phyloP scores from a whole-genome alignment of 345 rosid species.

The Eucalyptus cloeziana region DNA sequence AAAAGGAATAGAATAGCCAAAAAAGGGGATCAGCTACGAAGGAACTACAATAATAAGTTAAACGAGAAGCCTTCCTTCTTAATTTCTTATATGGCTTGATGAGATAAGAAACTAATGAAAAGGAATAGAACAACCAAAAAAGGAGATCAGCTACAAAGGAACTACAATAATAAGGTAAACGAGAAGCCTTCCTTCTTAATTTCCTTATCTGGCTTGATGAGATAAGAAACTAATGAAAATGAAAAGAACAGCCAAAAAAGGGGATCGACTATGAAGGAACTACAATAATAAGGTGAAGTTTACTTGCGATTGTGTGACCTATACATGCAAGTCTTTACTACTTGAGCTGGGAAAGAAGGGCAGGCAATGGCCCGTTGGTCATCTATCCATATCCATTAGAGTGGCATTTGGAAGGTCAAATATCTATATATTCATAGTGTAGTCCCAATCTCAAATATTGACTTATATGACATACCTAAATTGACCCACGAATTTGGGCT shows the following conservation, averaged over 20 bases:
- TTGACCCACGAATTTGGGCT: neutral
- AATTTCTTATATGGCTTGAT: neutral
- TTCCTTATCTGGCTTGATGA: too few species aligned
- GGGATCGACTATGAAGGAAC: neutral
- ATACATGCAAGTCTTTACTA: neutral
- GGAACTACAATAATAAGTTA: neutral
- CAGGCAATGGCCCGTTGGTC: neutral
- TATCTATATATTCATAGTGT: neutral
- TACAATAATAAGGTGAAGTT: neutral
- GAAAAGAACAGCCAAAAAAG: neutral
- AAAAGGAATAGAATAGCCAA: too few species aligned
- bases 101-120: neutral
- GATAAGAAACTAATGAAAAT: too few species aligned
- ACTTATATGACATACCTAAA: neutral
- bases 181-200: too few species aligned
- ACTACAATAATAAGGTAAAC: too few species aligned
- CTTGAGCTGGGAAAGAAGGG: neutral
- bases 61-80: neutral
- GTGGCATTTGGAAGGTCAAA: neutral
- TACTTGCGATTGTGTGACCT: neutral
- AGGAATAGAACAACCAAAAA: neutral
- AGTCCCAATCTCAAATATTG: neutral
- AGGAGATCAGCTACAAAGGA: too few species aligned
- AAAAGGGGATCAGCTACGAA: neutral
- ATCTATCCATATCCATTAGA: neutral